A percentile compares a stretch with the other conserved stretches of the same genome.
Evolutionary conservation across 176 grass and related monocot species (phyloP).

Genomic region (Eleusine indica): DNA sequence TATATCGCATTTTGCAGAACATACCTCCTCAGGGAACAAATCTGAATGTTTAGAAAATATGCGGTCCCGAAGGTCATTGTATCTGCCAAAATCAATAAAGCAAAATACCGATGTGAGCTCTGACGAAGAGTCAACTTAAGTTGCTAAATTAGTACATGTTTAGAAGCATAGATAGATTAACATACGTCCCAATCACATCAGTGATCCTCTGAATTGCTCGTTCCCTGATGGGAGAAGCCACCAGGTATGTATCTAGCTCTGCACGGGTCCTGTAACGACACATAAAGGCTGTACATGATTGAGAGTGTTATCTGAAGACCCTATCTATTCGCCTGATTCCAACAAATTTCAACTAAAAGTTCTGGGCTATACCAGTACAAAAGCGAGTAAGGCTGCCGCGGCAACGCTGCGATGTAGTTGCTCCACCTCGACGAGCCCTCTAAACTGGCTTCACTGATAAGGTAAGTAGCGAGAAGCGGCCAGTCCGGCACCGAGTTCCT

Average conservation of each 20-base stretch:
- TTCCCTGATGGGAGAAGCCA: conserved; percentile 83
- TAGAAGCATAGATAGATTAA: conserved; percentile 15
- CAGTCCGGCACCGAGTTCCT: conserved; percentile 88
- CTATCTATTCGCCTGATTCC: not conserved
- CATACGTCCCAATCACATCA: conserved; percentile 91
- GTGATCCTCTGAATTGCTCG: conserved; percentile 90
- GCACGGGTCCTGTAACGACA: conserved; percentile 85
- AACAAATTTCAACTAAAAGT: not conserved
- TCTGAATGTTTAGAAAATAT: conserved; percentile 94
- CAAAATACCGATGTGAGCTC: conserved; percentile 9
- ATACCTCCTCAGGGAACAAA: conserved; percentile 91
- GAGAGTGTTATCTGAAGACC: conserved; percentile 51
- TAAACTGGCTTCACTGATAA: conserved; percentile 91
- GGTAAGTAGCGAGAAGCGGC: conserved; percentile 90
- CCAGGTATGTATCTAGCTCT: conserved; percentile 79
- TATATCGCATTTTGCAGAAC: conserved; percentile 18
- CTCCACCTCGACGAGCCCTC: conserved; percentile 75
- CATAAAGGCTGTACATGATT: conserved; percentile 62
- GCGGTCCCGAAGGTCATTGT: conserved; percentile 73
- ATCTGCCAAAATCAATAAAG: conserved; percentile 60
- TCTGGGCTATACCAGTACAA: conserved; percentile 74
- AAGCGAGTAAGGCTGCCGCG: conserved; percentile 95
- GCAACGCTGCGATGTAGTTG: conserved; percentile 87
- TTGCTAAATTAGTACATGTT: conserved; percentile 7
- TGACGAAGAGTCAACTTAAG: conserved; percentile 7